Evolutionary conservation across 2,329 filamentous ascomycete genomes (phyloP).

Genomic region (Trichoderma atroviride): DNA sequence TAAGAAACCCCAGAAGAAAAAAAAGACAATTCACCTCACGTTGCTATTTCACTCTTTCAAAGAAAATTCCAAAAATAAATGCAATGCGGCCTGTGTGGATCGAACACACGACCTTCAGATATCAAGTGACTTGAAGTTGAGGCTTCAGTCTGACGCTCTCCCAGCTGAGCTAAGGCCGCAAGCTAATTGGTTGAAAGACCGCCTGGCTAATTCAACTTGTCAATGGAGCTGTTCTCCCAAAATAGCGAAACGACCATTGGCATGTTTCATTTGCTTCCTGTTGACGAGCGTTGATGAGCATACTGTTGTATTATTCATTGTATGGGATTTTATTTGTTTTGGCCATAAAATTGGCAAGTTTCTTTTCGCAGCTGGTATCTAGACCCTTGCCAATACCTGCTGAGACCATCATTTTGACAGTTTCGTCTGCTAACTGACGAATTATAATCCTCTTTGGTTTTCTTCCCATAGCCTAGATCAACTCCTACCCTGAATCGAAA

Average conservation of each 20-base stretch:
- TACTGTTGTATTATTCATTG: background rate
- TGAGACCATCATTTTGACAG: background rate
- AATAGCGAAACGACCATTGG: background rate
- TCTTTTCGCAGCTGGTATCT: background rate
- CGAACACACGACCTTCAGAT: constrained; percentile 38
- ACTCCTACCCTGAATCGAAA: background rate
- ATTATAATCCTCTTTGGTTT: background rate
- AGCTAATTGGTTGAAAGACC: constrained; percentile 11
- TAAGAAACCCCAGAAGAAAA: no score
- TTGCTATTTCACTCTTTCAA: background rate
- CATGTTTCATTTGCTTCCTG: background rate
- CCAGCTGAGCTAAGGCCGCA: constrained; percentile 38
- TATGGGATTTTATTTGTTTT: background rate
- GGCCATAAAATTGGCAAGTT: background rate
- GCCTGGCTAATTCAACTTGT: background rate
- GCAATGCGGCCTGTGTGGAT: constrained; percentile 36
- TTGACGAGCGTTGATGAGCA: background rate
- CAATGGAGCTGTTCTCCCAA: background rate
- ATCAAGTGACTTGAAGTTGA: constrained; percentile 34
- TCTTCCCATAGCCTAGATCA: background rate
- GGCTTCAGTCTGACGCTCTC: constrained; percentile 38
- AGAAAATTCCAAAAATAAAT: constrained; percentile 24
- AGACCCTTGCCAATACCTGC: background rate
- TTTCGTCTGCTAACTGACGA: no score
- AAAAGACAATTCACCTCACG: background rate